Conservation (phyloP, 2,329 filamentous ascomycete genomes). For the Penicillium sclerotigenum region DNA sequence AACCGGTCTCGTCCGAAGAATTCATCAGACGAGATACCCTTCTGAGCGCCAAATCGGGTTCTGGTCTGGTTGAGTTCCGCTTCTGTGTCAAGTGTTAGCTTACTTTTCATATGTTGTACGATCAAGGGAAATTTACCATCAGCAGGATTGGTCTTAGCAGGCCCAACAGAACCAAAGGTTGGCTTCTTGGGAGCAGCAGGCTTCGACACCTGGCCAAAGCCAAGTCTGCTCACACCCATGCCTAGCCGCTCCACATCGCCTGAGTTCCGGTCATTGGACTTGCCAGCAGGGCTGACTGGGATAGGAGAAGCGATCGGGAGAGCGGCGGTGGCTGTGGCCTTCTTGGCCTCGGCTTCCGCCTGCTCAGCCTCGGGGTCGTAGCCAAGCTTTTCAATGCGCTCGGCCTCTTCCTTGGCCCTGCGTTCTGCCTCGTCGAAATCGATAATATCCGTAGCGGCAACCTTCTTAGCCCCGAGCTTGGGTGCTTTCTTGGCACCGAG, state of each 20-base stretch:
- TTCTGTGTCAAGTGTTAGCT: constrained; percentile 39
- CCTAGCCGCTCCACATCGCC: constrained; percentile 85
- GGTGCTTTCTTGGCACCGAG: constrained; percentile 76
- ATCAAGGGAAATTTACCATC: constrained; percentile 54
- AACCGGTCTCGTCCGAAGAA: constrained; percentile 92
- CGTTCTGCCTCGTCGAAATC: constrained; percentile 98
- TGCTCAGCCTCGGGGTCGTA: constrained; percentile 90
- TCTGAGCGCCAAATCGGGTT: constrained; percentile 84
- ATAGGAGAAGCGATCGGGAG: constrained; percentile 70
- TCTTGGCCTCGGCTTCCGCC: constrained; percentile 40
- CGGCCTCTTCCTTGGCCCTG: constrained; percentile 95
- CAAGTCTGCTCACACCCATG: constrained; percentile 80
- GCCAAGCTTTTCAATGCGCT: constrained; percentile 89
- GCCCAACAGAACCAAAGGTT: constrained; percentile 82
- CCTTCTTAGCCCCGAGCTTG: constrained; percentile 92
- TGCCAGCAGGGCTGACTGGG: constrained; percentile 64
- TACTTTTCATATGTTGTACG: background rate
- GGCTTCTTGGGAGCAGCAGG: constrained; percentile 68
- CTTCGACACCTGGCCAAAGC: constrained; percentile 74
- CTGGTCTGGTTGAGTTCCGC: constrained; percentile 82
- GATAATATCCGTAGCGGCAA: constrained; percentile 68
- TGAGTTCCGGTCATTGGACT: constrained; percentile 54
- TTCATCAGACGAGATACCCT: constrained; percentile 95
- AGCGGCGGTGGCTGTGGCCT: constrained; percentile 38
- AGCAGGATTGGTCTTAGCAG: constrained; percentile 61